Base-by-base conservation (phyloP, 2,329 filamentous ascomycete genomes). In the Hypoxylon sp. region DNA sequence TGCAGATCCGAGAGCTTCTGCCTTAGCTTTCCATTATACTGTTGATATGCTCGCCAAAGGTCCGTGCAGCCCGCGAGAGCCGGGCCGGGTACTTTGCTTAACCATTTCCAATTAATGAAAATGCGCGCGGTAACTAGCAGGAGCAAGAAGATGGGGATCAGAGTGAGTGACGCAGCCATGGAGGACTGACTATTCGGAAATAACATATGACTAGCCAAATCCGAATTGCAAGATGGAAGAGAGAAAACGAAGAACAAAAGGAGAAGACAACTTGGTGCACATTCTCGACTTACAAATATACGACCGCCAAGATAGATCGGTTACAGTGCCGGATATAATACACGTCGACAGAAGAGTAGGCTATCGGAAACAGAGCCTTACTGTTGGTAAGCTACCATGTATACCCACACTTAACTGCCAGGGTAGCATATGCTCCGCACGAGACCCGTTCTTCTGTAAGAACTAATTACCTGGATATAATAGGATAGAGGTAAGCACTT, bases 41-140 rank as follows among this genome's bases (percentile, higher is more conserved):
- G 72, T 1, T 73, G 53, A 30, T 74, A 76, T 9, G 72, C 72
- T 7, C 72, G 61, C 74, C 74, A 74, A 1, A 76, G 64, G 53
- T 76, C 70, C 1, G 73, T 74, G 17, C 53, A 60, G 2, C 72
- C 73, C 2, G 74, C 74, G 1, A 75, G 46, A 13, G 23, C 3
- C 19, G 73, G 72, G 1, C 72, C 73, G 1, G 74, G 72, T 5
- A 66, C 72, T 49, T 75, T 72, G 17, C 65, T 72, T n/a, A 75
- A 41, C 30, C 49, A 70, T 28, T 10, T 51, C 74, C 73, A 74
- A 48, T 74, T 70, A 17, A 57, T 13, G 36, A 72, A 9, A 17
- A 71, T 51, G 17, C 67, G 72, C 17, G 57, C 3, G 45, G 53
- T 56, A 14, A 71, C 11, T 1, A 74, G 5, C 3, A 17, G 3